phyloP scores from a whole-genome alignment of 208 protist genomes.

The Leishmania braziliensis region DNA sequence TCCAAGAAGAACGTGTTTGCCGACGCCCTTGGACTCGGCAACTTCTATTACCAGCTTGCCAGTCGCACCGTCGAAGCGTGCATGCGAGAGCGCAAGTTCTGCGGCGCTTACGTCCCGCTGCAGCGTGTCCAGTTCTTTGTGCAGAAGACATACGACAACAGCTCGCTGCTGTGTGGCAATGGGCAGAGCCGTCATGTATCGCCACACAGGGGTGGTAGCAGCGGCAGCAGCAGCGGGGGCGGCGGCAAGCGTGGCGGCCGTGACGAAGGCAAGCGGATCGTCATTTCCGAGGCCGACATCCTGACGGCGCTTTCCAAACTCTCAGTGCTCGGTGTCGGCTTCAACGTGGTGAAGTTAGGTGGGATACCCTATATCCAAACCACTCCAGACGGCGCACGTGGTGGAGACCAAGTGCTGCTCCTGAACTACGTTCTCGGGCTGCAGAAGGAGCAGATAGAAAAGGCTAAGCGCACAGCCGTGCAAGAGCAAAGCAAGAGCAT shows the following conservation, averaged over 20 bases:
- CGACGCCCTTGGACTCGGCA: constrained; percentile 70
- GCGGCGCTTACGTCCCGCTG: constrained; percentile 81
- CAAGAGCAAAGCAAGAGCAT: neutral
- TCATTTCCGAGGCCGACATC: constrained; percentile 72
- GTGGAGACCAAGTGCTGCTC: constrained; percentile 64
- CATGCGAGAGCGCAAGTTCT: constrained; percentile 86
- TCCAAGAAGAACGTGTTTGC: constrained; percentile 90
- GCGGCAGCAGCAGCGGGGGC: constrained; percentile 9
- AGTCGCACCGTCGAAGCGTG: constrained; percentile 82
- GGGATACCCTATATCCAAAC: constrained; percentile 85
- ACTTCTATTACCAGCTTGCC: constrained; percentile 89
- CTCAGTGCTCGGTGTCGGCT: constrained; percentile 71
- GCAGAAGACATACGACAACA: constrained; percentile 61
- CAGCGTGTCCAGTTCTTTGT: constrained; percentile 56
- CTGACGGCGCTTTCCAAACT: constrained; percentile 75
- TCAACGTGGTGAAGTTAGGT: constrained; percentile 71
- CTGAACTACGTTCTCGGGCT: constrained; percentile 59
- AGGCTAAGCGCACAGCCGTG: constrained; percentile 12
- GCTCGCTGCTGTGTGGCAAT: constrained; percentile 22
- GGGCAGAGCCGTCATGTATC: constrained; percentile 1
- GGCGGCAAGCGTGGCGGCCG: constrained; percentile 1
- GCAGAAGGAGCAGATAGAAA: constrained; percentile 49
- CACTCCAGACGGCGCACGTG: constrained; percentile 60
- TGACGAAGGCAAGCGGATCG: constrained; percentile 22
- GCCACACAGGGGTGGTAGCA: constrained; percentile 1